These are phyloP conservation scores for Polyplosphaeria fusca DNA, from an alignment of 495 filamentous ascomycete species.

Conservation along the genomic window DNA sequence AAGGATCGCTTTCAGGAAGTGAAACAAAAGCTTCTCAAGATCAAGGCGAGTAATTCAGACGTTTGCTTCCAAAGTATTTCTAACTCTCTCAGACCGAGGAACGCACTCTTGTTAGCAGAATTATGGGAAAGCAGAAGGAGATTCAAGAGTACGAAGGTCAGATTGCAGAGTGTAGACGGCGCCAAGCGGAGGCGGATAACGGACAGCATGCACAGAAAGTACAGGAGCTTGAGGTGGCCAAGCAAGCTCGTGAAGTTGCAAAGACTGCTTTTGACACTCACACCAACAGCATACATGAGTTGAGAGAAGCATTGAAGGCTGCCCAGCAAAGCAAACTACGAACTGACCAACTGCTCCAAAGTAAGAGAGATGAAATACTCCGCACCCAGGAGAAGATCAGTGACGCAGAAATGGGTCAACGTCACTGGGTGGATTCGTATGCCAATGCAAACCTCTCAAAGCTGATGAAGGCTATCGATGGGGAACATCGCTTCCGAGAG, in stretches of 20 bases:
- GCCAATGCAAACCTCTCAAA: conserved; percentile 61
- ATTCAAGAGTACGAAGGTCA: conserved; percentile 41
- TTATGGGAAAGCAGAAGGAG: conserved; percentile 37
- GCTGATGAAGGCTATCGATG: conserved; percentile 63
- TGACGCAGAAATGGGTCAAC: conserved; percentile 53
- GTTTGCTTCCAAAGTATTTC: background rate
- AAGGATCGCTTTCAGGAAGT: conserved; percentile 41
- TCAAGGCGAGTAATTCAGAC: background rate
- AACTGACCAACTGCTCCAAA: conserved; percentile 33
- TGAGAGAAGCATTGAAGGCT: conserved; percentile 40
- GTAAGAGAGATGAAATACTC: conserved; percentile 42
- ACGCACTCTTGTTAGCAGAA: conserved; percentile 44
- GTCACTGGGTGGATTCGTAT: conserved; percentile 54
- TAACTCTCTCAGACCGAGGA: conserved; percentile 42
- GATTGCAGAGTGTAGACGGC: conserved; percentile 31
- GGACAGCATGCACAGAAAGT: conserved; percentile 37
- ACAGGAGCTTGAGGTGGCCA: conserved; percentile 44
- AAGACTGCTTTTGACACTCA: conserved; percentile 42
- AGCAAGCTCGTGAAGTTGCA: conserved; percentile 40
- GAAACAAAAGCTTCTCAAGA: conserved; percentile 9
- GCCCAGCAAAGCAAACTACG: conserved; percentile 44
- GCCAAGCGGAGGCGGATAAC: conserved; percentile 38
- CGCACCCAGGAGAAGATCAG: conserved; percentile 48
- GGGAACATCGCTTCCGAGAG: conserved; percentile 61
- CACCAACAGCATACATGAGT: conserved; percentile 36